These are phyloP conservation scores for Chenopodium berlandieri DNA, from an alignment of 148 eudicot genomes.

Conservation along the genomic window DNA sequence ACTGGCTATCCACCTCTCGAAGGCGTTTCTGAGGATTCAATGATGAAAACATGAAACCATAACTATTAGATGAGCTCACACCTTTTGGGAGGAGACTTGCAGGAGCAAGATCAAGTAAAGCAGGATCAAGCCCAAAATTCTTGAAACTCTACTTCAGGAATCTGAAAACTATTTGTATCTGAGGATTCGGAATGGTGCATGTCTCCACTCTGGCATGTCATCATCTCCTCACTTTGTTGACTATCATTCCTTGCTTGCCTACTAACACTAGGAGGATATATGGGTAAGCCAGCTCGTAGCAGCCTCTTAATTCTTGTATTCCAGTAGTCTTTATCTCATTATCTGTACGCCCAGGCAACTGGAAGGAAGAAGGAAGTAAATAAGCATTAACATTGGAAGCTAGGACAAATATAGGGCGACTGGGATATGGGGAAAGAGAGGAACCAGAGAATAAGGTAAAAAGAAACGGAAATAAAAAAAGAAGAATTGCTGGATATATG, in stretches of 20 bases:
- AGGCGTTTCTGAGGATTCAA: slow-evolving; percentile 56
- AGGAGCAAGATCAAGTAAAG: slow-evolving; percentile 38
- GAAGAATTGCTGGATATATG: neutral
- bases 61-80: slow-evolving; percentile 29
- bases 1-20: slow-evolving; percentile 44
- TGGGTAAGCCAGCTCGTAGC: slow-evolving; percentile 67
- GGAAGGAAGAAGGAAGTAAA: slow-evolving; percentile 16
- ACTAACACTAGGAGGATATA: slow-evolving; percentile 61
- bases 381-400: neutral
- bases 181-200: slow-evolving; percentile 37
- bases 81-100: slow-evolving; percentile 36
- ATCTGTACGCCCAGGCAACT: slow-evolving; percentile 90
- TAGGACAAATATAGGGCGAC: neutral
- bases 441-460: neutral
- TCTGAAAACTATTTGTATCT: slow-evolving; percentile 33
- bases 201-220: slow-evolving; percentile 30
- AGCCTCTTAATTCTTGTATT: slow-evolving; percentile 74
- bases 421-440: neutral
- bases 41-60: slow-evolving; percentile 32
- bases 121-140: slow-evolving; percentile 38
- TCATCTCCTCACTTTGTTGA: slow-evolving; percentile 42
- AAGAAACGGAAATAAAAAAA: neutral
- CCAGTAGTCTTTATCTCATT: slow-evolving; percentile 87
- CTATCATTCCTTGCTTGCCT: slow-evolving; percentile 44
- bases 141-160: slow-evolving; percentile 57